Evolutionary conservation across 106 monocot species (phyloP), one percentile per base, ranked within the genome.

Genomic region (Dendrobium officinale): DNA sequence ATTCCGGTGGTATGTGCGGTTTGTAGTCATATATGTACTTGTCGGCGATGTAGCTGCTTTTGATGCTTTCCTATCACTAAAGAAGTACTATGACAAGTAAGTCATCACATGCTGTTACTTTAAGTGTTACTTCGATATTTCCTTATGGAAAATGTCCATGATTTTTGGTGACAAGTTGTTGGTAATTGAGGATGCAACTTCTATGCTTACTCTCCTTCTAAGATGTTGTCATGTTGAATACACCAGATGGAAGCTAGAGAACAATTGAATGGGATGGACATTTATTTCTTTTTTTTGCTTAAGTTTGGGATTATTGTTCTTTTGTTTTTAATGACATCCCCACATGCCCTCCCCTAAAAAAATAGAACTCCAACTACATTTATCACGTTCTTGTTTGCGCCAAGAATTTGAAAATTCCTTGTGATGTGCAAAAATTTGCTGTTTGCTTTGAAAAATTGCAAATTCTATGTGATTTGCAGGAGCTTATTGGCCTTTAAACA

Each of bases 1-100:
- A 78, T 86, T 92, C 33, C 84, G 98, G 61, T 99, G 98, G 98
- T 99, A 99, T 79, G 56, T 99, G 42, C 84, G 93, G 10, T 99
- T 99, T 87, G 88, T 83, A 11, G 81, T 99, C 31, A 33, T 95
- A 40, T 95, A 93, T 87, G 86, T 86, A 74, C 87, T 93, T 73
- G 79, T 99, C 2, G 92, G 91, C 22, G 86, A 95, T 83, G 74
- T 83, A 80, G 80, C 89, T 74, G 84, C 90, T 78, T 91, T 91
- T 83, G 88, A 88, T 80, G 87, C 93, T 80, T 67, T 95, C 59
- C 73, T 91, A 45, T 84, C 93, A 27, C 81, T 91, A 66, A 95
- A 84, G 81, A 79, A 88, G 67, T 91, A 90, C 55, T 88, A 83
- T 79, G 79, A 78, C 77, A 79, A 74, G 95, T 95, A 90, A 87